phyloP scores from a whole-genome alignment of 805 yeast species.

The Naumovozyma castellii region DNA sequence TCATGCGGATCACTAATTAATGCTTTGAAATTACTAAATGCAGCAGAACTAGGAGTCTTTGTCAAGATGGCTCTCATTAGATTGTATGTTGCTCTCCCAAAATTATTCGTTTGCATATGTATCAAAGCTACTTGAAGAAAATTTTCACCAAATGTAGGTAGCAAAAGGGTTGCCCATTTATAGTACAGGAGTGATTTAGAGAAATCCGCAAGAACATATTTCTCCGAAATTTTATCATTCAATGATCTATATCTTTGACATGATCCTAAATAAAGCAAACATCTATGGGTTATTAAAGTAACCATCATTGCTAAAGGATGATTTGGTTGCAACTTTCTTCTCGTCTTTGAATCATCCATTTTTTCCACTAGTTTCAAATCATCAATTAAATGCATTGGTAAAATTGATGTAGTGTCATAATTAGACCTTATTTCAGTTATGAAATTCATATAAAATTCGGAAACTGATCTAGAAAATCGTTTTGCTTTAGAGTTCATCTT shows the following conservation, averaged over 20 bases:
- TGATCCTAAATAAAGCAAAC: conserved; percentile 44
- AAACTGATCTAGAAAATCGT: conserved; percentile 40
- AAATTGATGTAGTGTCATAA: conserved; percentile 8
- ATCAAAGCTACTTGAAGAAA: conserved; percentile 22
- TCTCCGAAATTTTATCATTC: conserved; percentile 35
- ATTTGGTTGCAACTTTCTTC: conserved; percentile 5
- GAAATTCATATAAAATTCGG: conserved; percentile 39
- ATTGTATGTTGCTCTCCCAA: conserved; percentile 19
- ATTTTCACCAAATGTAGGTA: conserved; percentile 64
- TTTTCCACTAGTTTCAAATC: neutral
- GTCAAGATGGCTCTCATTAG: conserved; percentile 45
- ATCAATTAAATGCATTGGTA: conserved; percentile 5
- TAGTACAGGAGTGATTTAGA: conserved; percentile 39
- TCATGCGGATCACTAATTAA: conserved; percentile 31
- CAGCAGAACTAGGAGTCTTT: conserved; percentile 40
- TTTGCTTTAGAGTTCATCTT: conserved; percentile 44
- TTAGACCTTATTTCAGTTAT: conserved; percentile 16
- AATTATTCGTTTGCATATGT: conserved; percentile 19
- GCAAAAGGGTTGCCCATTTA: conserved; percentile 42
- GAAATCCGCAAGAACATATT: conserved; percentile 34
- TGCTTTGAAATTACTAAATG: conserved; percentile 37
- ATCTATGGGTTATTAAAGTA: conserved; percentile 13
- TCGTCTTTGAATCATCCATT: conserved; percentile 7
- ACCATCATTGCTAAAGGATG: neutral
- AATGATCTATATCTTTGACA: conserved; percentile 47